A percentile compares a stretch with the other conserved stretches of the same genome.
Evolutionary conservation across 139 green algal genomes (phyloP).

Genomic region (Zygnema cylindricum): DNA sequence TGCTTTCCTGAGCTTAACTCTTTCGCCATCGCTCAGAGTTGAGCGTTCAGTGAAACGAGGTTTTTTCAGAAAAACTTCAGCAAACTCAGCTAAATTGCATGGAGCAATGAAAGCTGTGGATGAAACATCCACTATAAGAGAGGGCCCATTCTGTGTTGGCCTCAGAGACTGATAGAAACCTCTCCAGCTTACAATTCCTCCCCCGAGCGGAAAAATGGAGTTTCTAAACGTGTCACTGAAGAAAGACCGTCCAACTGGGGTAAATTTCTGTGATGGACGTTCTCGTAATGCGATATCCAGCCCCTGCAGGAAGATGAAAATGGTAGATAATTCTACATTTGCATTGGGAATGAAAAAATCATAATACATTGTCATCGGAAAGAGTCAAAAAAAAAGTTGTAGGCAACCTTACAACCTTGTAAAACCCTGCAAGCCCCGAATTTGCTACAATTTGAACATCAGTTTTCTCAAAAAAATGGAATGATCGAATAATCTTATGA

Average conservation of each 20-base stretch:
- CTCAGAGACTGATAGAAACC: background rate
- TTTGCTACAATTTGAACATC: no score
- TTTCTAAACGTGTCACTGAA: slow-evolving; percentile 16
- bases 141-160: background rate
- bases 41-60: background rate
- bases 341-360: no score
- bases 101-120: background rate
- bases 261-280: background rate
- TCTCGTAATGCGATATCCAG: slow-evolving; percentile 9
- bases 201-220: background rate
- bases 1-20: background rate
- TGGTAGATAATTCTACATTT: no score
- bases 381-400: no score
- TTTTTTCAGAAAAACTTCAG: background rate
- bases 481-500: no score
- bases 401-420: no score
- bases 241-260: background rate
- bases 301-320: no score
- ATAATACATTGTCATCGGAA: no score
- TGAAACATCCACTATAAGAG: background rate
- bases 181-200: background rate
- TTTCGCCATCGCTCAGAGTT: background rate
- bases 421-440: no score
- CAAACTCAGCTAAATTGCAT: background rate
- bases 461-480: no score